A percentile compares a stretch with the other conserved stretches of the same genome.
Conservation (phyloP, 208 protist species). For the Wallacemonas rigidus region DNA sequence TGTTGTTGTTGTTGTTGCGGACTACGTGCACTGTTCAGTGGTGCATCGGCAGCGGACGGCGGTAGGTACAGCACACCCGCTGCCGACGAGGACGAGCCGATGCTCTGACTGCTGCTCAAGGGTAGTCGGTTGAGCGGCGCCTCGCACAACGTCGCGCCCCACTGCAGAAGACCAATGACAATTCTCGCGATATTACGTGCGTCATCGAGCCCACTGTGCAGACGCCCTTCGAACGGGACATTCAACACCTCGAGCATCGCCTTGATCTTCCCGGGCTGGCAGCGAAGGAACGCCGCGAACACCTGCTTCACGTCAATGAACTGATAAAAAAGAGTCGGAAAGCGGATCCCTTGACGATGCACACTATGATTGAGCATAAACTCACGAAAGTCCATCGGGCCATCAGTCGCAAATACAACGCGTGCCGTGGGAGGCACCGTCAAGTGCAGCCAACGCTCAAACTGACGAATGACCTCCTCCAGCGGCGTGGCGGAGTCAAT, state of each 20-base stretch:
- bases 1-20: too few relatives aligned
- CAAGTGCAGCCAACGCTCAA: constrained; percentile 77
- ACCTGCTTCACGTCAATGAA: constrained; percentile 87
- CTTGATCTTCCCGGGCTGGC: constrained; percentile 80
- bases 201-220: constrained; percentile 89
- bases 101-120: constrained; percentile 3
- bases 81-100: background rate
- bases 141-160: constrained; percentile 76
- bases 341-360: constrained; percentile 71
- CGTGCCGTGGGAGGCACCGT: constrained; percentile 64
- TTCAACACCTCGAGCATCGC: constrained; percentile 87
- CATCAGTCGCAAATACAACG: constrained; percentile 81
- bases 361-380: constrained; percentile 88
- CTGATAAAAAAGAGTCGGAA: constrained; percentile 83
- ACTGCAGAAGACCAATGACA: constrained; percentile 79
- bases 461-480: constrained; percentile 77
- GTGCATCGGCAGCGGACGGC: constrained; percentile 27
- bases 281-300: constrained; percentile 80
- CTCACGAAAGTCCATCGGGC: constrained; percentile 75
- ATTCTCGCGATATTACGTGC: constrained; percentile 87
- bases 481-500: constrained; percentile 77
- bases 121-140: constrained; percentile 57
- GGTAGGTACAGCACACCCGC: constrained; percentile 27
- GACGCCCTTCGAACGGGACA: constrained; percentile 69
- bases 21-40: background rate